phyloP scores from a whole-genome alignment of 164 flowering plant species.

The Magnolia kwangsiensis region DNA sequence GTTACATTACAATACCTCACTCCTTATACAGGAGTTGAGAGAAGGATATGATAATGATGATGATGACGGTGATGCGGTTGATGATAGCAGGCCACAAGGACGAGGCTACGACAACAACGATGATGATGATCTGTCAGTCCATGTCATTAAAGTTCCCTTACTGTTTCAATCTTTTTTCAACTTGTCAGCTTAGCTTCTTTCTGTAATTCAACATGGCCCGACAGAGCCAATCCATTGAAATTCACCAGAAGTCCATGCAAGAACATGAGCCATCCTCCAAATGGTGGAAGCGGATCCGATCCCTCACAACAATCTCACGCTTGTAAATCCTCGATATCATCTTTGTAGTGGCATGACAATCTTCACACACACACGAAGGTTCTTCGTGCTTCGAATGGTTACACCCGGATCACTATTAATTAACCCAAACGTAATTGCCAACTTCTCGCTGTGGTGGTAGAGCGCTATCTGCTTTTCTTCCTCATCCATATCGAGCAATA shows the following conservation, averaged over 20 bases:
- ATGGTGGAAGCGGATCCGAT: slow-evolving; percentile 18
- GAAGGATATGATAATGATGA: too few species aligned
- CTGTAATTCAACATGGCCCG: background rate
- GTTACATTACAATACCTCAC: too few species aligned
- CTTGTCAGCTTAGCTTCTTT: too few species aligned
- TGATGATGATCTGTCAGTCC: background rate
- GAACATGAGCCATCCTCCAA: slow-evolving; percentile 19
- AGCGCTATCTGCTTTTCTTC: slow-evolving; percentile 18
- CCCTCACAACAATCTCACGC: slow-evolving; percentile 17
- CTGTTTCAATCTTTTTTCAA: too few species aligned
- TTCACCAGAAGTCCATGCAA: slow-evolving; percentile 17
- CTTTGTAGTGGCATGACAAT: slow-evolving; percentile 22
- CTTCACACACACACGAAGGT: slow-evolving; percentile 23
- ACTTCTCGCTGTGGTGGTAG: slow-evolving; percentile 23
- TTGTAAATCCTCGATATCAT: slow-evolving; percentile 15
- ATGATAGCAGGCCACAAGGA: too few species aligned
- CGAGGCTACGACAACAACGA: background rate
- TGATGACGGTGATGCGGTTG: too few species aligned
- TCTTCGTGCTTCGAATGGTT: slow-evolving; percentile 18
- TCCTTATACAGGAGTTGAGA: too few species aligned
- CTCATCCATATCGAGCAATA: slow-evolving; percentile 12
- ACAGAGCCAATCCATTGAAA: background rate
- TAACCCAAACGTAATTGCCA: slow-evolving; percentile 18
- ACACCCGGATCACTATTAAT: slow-evolving; percentile 6
- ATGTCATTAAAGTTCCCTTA: too few species aligned